A percentile compares a stretch with the other conserved stretches of the same genome.
Evolutionary conservation across 2,329 filamentous ascomycete genomes (phyloP).

Genomic region (Sporothrix inflata): DNA sequence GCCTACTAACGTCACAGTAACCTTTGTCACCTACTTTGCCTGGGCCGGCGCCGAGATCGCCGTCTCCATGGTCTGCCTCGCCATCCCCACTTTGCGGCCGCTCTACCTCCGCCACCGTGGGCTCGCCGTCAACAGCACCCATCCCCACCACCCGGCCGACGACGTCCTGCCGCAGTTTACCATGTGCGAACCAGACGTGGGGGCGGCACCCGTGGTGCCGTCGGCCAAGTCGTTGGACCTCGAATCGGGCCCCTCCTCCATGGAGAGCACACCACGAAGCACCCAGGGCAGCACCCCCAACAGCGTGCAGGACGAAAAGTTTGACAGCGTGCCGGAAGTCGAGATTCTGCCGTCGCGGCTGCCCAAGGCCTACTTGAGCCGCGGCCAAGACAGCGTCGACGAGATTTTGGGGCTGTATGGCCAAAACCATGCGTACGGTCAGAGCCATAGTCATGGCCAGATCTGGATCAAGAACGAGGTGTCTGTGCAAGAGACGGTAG

Average conservation of each 20-base stretch:
- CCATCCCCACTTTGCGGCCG: constrained; percentile 46
- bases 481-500: constrained; percentile 35
- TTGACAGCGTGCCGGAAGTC: constrained; percentile 44
- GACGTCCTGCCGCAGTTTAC: constrained; percentile 48
- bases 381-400: constrained; percentile 40
- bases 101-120: constrained; percentile 49
- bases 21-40: constrained; percentile 25
- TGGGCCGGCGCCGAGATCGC: constrained; percentile 47
- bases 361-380: constrained; percentile 25
- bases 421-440: constrained; percentile 27
- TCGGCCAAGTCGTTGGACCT: not conserved
- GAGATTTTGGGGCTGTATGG: constrained; percentile 41
- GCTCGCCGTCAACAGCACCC: constrained; percentile 31
- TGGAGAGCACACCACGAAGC: not conserved
- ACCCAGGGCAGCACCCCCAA: constrained; percentile 9
- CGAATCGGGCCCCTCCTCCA: not conserved
- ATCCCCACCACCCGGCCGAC: constrained; percentile 69
- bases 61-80: constrained; percentile 47
- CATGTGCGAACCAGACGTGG: constrained; percentile 59
- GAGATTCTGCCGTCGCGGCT: constrained; percentile 15
- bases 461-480: constrained; percentile 37
- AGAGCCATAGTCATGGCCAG: not conserved
- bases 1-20: constrained; percentile 31
- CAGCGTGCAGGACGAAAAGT: constrained; percentile 21
- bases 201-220: not conserved